A percentile compares a stretch with the other conserved stretches of the same genome.
These are phyloP conservation scores for Talaromyces sp. DNA, from an alignment of 2,329 filamentous ascomycete genomes.

Conservation along the genomic window DNA sequence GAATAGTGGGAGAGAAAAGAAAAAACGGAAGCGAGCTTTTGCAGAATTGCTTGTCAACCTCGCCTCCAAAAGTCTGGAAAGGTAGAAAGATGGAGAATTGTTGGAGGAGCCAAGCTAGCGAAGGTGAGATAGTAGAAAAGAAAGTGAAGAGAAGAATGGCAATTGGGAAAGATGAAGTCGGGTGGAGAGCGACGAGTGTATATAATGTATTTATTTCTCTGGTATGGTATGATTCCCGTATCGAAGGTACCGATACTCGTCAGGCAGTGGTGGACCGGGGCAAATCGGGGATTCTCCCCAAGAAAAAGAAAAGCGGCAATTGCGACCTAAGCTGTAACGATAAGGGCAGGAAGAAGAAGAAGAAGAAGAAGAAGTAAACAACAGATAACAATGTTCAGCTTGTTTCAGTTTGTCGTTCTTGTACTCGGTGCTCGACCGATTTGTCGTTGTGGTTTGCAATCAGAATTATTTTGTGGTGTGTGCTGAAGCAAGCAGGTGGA, in stretches of 20 bases:
- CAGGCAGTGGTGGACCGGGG: conserved; percentile 9
- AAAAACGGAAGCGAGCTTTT: not conserved
- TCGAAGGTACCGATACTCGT: not conserved
- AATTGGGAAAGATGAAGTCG: not conserved
- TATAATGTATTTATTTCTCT: conserved; percentile 2
- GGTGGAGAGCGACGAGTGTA: conserved; percentile 4
- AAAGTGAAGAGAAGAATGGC: not conserved
- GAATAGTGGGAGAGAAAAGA: not conserved
- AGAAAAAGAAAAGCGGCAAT: not conserved
- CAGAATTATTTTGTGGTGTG: not conserved
- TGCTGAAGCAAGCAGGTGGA: not conserved
- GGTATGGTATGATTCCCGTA: conserved; percentile 1
- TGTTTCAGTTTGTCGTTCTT: not conserved
- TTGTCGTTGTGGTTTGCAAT: conserved; percentile 16
- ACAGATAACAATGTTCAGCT: not conserved
- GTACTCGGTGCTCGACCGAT: conserved; percentile 2
- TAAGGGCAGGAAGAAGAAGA: not conserved
- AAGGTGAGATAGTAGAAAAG: not conserved
- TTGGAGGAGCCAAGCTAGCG: not conserved
- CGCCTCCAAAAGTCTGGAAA: conserved; percentile 1
- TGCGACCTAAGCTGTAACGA: not conserved
- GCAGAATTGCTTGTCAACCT: not conserved
- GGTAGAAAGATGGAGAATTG: not conserved
- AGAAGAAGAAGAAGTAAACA: not conserved
- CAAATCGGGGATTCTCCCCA: not conserved